A percentile compares a stretch with the other conserved stretches of the same genome.
phyloP scores from a whole-genome alignment of 352 stramenopile species.

The Phytophthora multivora region DNA sequence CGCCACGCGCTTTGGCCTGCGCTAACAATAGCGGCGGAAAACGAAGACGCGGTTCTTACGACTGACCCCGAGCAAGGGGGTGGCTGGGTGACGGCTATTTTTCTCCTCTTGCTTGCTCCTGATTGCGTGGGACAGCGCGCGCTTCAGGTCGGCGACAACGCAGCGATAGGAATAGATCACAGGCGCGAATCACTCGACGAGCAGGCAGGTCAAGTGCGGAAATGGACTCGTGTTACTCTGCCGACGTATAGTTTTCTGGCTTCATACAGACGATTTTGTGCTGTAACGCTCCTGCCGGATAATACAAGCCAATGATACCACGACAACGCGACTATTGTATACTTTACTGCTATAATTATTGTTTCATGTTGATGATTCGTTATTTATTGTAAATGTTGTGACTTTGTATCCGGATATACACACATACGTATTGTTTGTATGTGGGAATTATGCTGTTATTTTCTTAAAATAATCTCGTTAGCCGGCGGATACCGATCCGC shows the following conservation, averaged over 20 bases:
- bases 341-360: background rate
- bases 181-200: background rate
- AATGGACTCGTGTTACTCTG: conserved; percentile 11
- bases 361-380: background rate
- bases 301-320: conserved; percentile 1
- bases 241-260: conserved; percentile 12
- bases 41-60: conserved; percentile 25
- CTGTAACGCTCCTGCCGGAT: background rate
- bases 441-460: no score
- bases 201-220: conserved; percentile 1
- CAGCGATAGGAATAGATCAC: conserved; percentile 19
- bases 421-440: no score
- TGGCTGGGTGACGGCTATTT: conserved; percentile 39
- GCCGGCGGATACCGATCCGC: conserved; percentile 3
- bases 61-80: conserved; percentile 34
- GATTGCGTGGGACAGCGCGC: background rate
- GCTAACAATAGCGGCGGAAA: conserved; percentile 29
- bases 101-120: conserved; percentile 12
- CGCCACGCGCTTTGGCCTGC: background rate
- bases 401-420: no score
- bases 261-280: conserved; percentile 10
- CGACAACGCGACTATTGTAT: background rate
- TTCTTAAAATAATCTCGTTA: no score
- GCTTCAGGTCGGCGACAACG: background rate
- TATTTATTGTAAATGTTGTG: background rate